Evolutionary conservation across 352 stramenopile species (phyloP), one percentile per base, ranked within the genome.

Genomic region (Albugo laibachii): DNA sequence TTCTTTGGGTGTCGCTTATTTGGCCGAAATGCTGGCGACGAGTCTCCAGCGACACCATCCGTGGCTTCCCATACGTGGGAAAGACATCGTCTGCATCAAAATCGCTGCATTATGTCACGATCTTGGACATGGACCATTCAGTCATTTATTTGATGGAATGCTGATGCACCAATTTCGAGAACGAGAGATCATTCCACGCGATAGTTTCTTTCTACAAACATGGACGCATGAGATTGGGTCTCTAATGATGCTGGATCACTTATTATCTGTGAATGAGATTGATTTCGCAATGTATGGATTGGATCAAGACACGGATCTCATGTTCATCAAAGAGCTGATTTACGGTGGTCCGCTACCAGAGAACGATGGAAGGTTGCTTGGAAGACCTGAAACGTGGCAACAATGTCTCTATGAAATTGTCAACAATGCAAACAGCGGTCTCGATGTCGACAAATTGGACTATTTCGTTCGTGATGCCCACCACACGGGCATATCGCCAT

Each of bases 71-170:
- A 91, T 97, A 41, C 95, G 83, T 5, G 58, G 73, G 3, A 81
- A 84, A 52, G 92, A 98, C 49, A 69, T 50, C 15, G 15, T 10
- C 13, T 43, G 24, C 50, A 13, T 35, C 20, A 48, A 84, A 69
- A 84, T 71, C 57, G 71, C 71, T 0, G 75, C 82, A 8, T 48
- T 94, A 34, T 64, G 83, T 40, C 82, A 94, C 41, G 80, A 94
- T 48, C 55, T 94, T 20, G 86, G 93, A 2, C 94, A 99, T 58
- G 94, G 94, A 1, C 89, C 92, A 1, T 98, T 94, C 60, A 95
- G 73, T 16, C 94, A 99, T 58, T 65, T 97, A 5, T 99, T 95
- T 59, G 93, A 98, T 59, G 66, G 76, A 41, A 31, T 31, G 24
- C 24, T 31, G 24, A 31, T 31, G 24, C 24, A 31, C 3, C 24